Base-by-base conservation (phyloP, 257 asterid species). In the Ilex aquifolium region DNA sequence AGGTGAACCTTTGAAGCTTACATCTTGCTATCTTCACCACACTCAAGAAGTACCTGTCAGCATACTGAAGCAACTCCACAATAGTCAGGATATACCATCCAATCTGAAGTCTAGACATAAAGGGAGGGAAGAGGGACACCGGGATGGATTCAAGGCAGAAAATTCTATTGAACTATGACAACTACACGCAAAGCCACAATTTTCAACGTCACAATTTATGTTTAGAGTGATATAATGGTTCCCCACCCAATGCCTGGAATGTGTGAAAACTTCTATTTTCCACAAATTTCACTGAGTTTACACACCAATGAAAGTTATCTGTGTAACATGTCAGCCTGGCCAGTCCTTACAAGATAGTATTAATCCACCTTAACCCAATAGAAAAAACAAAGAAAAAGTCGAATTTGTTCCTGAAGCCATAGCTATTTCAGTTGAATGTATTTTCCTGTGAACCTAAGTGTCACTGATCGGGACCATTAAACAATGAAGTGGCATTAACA, bases 1-100 rank as follows among this genome's bases (percentile, higher is more conserved):
- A 64, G 60, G 65, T 53, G 76, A 78, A 64, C 64, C 62, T 79
- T 62, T 50, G 80, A 56, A 64, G 72, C 78, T 80, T 88, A 71
- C 96, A 91, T 77, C 85, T 86, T 10, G 96, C 82, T n/a, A 91
- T 83, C 81, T 70, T 88, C 65, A 86, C 87, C 14, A 50, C 69
- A 59, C 88, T 77, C 0, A 91, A 74, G 71, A 76, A 86, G 69
- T 62, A 69, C 80, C 94, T 83, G 62, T 80, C 84, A 40, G 64
- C 40, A 74, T 79, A 76, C 91, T 88, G 90, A 72, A 81, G 61
- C 44, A 74, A 56, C 49, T 32, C 21, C 30, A 56, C 62, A 40
- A 32, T 15, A 44, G 56, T 72, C 3, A 40, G 75, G 61, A 36
- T 11, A 69, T 36, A 1, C 1, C 0, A 31, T 46, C 13, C 15